A percentile compares a stretch with the other conserved stretches of the same genome.
phyloP scores from a whole-genome alignment of 2,329 filamentous ascomycete species.

The Fusarium globosum region DNA sequence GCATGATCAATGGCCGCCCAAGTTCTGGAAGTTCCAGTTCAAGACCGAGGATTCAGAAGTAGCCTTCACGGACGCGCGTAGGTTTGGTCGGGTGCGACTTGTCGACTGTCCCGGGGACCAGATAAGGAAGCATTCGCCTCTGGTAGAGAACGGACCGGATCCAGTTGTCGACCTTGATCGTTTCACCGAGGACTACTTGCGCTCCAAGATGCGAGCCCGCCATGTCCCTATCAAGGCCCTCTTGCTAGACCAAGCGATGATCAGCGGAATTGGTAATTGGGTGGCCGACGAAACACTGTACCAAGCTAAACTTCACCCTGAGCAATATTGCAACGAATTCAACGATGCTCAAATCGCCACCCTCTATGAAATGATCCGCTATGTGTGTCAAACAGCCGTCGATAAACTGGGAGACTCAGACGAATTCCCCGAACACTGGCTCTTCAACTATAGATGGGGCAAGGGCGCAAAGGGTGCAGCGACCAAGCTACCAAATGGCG shows the following conservation, averaged over 20 bases:
- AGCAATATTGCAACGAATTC: conserved; percentile 91
- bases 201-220: conserved; percentile 76
- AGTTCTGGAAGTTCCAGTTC: conserved; percentile 87
- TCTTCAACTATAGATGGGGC: conserved; percentile 89
- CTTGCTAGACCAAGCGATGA: conserved; percentile 85
- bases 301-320: conserved; percentile 88
- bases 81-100: conserved; percentile 82
- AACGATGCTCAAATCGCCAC: conserved; percentile 74
- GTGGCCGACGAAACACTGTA: conserved; percentile 95
- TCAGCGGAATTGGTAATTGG: conserved; percentile 97
- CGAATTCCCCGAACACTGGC: conserved; percentile 86
- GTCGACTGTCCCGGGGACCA: conserved; percentile 82
- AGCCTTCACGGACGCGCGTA: conserved; percentile 85
- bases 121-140: conserved; percentile 79
- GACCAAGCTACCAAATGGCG: conserved; percentile 80
- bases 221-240: conserved; percentile 91
- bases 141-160: conserved; percentile 94
- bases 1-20: conserved; percentile 82
- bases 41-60: conserved; percentile 71
- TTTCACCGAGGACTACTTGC: conserved; percentile 81
- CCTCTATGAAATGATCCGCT: conserved; percentile 78
- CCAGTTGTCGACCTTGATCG: conserved; percentile 84
- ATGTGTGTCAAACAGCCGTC: conserved; percentile 83
- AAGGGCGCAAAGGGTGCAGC: conserved; percentile 83
- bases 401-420: conserved; percentile 84